These are phyloP conservation scores for Phytophthora hybrid DNA, from an alignment of 352 stramenopile genomes.

Conservation along the genomic window DNA sequence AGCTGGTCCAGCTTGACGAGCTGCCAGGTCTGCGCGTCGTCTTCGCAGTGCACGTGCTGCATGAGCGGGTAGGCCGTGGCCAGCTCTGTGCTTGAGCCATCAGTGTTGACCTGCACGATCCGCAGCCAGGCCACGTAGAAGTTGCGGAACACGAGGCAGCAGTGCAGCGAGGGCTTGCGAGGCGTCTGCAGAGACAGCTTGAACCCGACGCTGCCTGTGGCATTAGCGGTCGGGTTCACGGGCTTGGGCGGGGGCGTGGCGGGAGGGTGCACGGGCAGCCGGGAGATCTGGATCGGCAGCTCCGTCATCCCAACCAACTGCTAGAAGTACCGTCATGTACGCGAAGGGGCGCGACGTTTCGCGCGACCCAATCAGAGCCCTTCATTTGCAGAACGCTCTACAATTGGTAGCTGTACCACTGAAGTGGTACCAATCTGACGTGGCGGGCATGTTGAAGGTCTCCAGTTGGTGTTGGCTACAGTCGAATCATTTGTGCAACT, in stretches of 20 bases:
- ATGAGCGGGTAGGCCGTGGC: slow-evolving; percentile 58
- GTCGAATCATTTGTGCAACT: neutral
- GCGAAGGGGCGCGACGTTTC: slow-evolving; percentile 33
- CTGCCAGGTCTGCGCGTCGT: slow-evolving; percentile 80
- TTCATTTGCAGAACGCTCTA: slow-evolving; percentile 23
- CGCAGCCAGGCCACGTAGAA: slow-evolving; percentile 68
- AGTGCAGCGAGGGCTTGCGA: slow-evolving; percentile 21
- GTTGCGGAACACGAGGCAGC: slow-evolving; percentile 69
- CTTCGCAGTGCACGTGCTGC: slow-evolving; percentile 65
- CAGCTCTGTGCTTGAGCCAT: slow-evolving; percentile 53
- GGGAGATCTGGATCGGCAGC: slow-evolving; percentile 37
- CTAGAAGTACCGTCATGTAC: slow-evolving; percentile 12
- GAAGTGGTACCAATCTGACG: slow-evolving; percentile 12
- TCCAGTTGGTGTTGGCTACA: neutral
- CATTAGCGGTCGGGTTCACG: slow-evolving; percentile 18
- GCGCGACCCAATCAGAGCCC: slow-evolving; percentile 31
- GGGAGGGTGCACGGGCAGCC: slow-evolving; percentile 17
- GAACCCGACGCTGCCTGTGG: slow-evolving; percentile 50
- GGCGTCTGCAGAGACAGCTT: slow-evolving; percentile 48
- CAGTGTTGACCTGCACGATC: slow-evolving; percentile 57
- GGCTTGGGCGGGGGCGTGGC: neutral
- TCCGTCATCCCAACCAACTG: slow-evolving; percentile 25
- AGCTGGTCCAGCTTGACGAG: slow-evolving; percentile 64
- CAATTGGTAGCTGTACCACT: slow-evolving; percentile 9
- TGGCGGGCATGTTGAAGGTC: neutral